phyloP scores from a whole-genome alignment of 2,329 filamentous ascomycete genomes.

The Zasmidium citrigriseum region DNA sequence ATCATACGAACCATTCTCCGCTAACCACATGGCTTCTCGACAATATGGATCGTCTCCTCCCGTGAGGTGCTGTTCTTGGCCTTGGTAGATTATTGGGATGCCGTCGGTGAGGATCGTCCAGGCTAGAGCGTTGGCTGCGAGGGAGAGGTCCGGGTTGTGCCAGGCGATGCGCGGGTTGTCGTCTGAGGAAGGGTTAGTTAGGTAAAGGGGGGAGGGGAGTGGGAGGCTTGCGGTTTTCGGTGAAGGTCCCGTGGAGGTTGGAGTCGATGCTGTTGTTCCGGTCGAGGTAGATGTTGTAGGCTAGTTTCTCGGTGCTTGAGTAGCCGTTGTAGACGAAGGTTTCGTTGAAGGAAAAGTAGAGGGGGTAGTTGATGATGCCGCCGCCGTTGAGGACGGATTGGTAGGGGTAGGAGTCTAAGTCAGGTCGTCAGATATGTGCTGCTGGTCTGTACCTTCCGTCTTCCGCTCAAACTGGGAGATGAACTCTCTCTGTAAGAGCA shows the following conservation, averaged over 20 bases:
- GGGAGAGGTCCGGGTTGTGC: conserved; percentile 51
- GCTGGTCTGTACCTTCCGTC: too few relatives aligned
- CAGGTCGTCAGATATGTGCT: too few relatives aligned
- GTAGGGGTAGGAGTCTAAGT: conserved; percentile 33
- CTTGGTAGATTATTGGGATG: conserved; percentile 65
- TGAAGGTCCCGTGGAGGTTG: conserved; percentile 36
- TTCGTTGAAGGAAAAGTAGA: conserved; percentile 34
- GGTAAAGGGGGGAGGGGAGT: too few relatives aligned
- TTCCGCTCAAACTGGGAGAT: too few relatives aligned
- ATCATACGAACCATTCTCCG: too few relatives aligned
- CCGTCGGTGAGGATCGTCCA: conserved; percentile 62
- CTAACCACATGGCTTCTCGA: conserved; percentile 38
- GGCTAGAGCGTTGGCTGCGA: conserved; percentile 61
- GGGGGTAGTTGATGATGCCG: conserved; percentile 47
- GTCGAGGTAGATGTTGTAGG: conserved; percentile 20
- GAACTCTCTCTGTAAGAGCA: too few relatives aligned
- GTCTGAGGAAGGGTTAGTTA: conserved; percentile 19
- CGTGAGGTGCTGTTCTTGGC: conserved; percentile 60
- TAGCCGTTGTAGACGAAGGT: conserved; percentile 36
- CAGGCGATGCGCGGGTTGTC: conserved; percentile 40
- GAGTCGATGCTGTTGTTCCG: conserved; percentile 28
- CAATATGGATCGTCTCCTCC: conserved; percentile 32
- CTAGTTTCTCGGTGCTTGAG: conserved; percentile 39
- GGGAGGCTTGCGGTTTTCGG: conserved; percentile 25
- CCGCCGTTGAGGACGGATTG: conserved; percentile 40